phyloP scores from a whole-genome alignment of 192 early-diverging fungal genomes.

The Entomortierella chlamydospora region DNA sequence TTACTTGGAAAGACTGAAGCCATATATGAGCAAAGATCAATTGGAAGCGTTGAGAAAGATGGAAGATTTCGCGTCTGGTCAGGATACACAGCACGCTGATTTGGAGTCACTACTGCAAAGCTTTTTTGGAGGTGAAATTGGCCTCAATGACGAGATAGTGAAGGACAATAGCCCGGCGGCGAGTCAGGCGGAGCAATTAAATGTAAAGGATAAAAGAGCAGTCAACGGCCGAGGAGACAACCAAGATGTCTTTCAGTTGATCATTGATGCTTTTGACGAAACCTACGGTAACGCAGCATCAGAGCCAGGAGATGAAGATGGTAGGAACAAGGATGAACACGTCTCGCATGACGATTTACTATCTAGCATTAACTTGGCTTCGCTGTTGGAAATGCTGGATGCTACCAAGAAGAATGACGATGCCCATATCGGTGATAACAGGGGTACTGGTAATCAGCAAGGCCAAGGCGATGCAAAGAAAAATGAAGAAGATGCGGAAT shows the following conservation, averaged over 20 bases:
- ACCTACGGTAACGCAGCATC: not conserved
- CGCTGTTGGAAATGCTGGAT: not conserved
- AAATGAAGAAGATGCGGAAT: not conserved
- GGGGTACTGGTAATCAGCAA: not conserved
- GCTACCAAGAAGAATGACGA: not conserved
- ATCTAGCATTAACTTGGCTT: not conserved
- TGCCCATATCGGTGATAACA: not conserved
- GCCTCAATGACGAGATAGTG: not conserved
- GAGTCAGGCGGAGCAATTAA: not conserved
- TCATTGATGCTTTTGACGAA: not conserved
- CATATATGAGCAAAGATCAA: constrained; percentile 5
- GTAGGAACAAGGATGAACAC: too few relatives aligned
- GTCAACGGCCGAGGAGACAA: not conserved
- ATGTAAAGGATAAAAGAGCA: not conserved
- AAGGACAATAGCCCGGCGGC: not conserved
- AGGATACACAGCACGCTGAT: not conserved
- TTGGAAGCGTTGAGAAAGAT: not conserved
- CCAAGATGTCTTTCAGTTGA: not conserved
- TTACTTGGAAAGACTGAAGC: not conserved
- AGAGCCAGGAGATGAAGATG: not conserved
- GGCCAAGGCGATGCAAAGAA: constrained; percentile 1
- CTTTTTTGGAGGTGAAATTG: not conserved
- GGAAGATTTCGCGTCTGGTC: not conserved
- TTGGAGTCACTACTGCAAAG: constrained; percentile 1
- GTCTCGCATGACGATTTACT: not conserved